phyloP scores from a whole-genome alignment of 179 eudicot genomes.

The Heliamphora pulchella region DNA sequence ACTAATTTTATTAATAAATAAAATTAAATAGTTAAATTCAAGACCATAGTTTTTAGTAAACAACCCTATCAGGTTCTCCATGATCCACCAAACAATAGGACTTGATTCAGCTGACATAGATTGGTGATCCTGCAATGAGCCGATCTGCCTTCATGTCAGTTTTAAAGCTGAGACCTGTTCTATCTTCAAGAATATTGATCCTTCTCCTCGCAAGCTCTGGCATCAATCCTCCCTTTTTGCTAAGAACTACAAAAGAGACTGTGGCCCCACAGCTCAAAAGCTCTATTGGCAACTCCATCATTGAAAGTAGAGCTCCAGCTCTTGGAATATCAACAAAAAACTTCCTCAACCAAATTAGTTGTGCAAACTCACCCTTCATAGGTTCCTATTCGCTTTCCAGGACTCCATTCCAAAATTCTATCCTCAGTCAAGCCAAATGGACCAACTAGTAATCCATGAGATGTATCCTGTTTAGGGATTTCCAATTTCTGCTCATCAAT shows the following conservation, averaged over 20 bases:
- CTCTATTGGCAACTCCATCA: slow-evolving; percentile 93
- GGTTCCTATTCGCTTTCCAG: slow-evolving; percentile 76
- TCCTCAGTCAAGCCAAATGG: slow-evolving; percentile 87
- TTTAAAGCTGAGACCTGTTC: slow-evolving; percentile 73
- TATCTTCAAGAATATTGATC: slow-evolving; percentile 82
- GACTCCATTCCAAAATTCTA: slow-evolving; percentile 83
- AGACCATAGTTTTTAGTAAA: too few relatives aligned
- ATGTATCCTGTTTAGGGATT: slow-evolving; percentile 52
- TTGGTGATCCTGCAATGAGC: slow-evolving; percentile 97
- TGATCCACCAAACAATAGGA: slow-evolving; percentile 97
- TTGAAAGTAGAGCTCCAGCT: slow-evolving; percentile 97
- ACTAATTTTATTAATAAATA: too few relatives aligned
- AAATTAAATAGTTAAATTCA: too few relatives aligned
- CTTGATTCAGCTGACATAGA: slow-evolving; percentile 78
- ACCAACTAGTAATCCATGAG: slow-evolving; percentile 76
- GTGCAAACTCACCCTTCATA: slow-evolving; percentile 90
- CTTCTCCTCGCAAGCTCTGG: slow-evolving; percentile 73
- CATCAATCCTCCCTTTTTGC: slow-evolving; percentile 86
- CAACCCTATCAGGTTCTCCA: slow-evolving; percentile 55
- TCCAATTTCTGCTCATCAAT: slow-evolving; percentile 52
- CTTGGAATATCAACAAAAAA: slow-evolving; percentile 81
- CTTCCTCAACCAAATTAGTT: slow-evolving; percentile 90
- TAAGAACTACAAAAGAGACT: slow-evolving; percentile 76
- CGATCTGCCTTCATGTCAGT: slow-evolving; percentile 91
- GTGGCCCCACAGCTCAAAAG: slow-evolving; percentile 96